A percentile compares a stretch with the other conserved stretches of the same genome.
Conservation (phyloP, 345 rosid species). For the Aquilaria sinensis region DNA sequence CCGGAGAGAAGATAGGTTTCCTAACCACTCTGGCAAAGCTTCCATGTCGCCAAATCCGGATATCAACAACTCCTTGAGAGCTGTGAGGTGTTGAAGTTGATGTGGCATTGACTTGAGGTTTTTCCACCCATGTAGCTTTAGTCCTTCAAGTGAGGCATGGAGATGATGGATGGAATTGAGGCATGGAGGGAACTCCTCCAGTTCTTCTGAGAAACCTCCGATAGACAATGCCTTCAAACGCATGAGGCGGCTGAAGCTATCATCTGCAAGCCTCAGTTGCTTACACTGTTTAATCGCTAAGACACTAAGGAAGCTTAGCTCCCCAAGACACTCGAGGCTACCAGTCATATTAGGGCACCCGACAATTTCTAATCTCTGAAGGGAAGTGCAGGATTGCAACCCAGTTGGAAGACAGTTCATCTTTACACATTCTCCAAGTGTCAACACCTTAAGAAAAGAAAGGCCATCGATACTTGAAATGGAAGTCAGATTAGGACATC, state of each 20-base stretch:
- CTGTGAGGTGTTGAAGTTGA: constrained; percentile 12
- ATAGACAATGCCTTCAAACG: background rate
- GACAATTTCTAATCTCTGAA: background rate
- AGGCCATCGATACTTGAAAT: background rate
- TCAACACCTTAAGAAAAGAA: background rate
- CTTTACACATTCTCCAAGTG: background rate
- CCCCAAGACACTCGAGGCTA: background rate
- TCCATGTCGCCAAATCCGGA: background rate
- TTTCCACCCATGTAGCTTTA: background rate
- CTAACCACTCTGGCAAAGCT: constrained; percentile 5
- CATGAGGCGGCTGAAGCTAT: background rate
- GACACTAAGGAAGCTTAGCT: background rate
- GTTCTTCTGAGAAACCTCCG: background rate
- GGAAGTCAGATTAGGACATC: background rate
- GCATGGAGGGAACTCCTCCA: constrained; percentile 3
- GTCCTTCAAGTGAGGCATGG: background rate
- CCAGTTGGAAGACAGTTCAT: background rate
- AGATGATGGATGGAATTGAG: background rate
- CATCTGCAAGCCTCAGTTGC: background rate
- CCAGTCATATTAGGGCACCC: background rate
- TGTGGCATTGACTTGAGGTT: background rate
- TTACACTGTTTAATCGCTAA: background rate
- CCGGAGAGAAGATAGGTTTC: constrained; percentile 6
- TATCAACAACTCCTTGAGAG: background rate
- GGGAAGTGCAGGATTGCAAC: background rate